Conservation (phyloP, 2,329 filamentous ascomycete species). For the Hymenoscyphus fraxineus region DNA sequence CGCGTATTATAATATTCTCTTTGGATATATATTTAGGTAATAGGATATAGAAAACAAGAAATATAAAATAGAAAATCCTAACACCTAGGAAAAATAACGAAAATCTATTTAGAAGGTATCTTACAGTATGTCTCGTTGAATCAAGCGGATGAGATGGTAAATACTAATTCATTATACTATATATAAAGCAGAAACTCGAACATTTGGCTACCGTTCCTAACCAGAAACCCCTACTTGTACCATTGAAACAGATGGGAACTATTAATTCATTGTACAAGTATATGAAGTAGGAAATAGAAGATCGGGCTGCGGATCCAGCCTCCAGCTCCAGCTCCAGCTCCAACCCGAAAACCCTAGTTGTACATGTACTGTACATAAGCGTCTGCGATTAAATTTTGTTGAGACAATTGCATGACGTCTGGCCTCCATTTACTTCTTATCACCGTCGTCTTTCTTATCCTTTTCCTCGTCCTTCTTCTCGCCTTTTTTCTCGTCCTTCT, state of each 20-base stretch:
- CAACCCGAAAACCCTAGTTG: neutral
- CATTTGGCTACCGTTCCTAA: too few relatives aligned
- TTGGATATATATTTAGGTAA: too few relatives aligned
- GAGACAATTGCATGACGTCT: neutral
- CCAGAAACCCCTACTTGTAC: too few relatives aligned
- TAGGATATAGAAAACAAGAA: too few relatives aligned
- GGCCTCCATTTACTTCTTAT: neutral
- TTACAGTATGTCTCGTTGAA: too few relatives aligned
- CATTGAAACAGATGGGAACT: neutral
- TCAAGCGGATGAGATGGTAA: too few relatives aligned
- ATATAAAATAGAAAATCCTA: too few relatives aligned
- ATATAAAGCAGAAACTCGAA: too few relatives aligned
- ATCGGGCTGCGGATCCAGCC: neutral
- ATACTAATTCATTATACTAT: too few relatives aligned
- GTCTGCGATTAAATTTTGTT: neutral
- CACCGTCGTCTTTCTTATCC: neutral
- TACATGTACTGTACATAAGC: neutral
- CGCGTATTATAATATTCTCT: too few relatives aligned
- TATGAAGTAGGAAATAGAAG: neutral
- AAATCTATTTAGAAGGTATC: too few relatives aligned
- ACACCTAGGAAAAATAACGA: too few relatives aligned
- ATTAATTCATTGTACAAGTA: neutral
- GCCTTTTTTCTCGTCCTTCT: constrained; percentile 11
- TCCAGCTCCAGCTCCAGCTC: neutral
- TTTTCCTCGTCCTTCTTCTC: constrained; percentile 11